Base-by-base conservation (phyloP, 352 stramenopile genomes). In the Stramenopiles sp. region DNA sequence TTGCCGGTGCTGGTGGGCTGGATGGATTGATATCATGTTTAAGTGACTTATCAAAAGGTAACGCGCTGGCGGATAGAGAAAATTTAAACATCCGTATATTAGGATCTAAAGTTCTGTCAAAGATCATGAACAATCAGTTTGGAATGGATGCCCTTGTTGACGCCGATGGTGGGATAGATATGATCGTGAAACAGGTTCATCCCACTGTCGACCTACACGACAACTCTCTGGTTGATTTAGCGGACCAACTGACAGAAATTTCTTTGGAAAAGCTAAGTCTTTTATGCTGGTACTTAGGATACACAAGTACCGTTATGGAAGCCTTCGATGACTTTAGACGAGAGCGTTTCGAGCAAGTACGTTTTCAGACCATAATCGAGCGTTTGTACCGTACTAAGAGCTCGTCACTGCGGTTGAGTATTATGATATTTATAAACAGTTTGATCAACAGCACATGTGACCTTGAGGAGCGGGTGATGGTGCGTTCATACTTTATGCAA, bases 351-450 rank as follows among this genome's bases (percentile, higher is more conserved):
- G 71, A 78, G 14, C 71, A 78, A 31, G 71, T 78, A 78, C 30
- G 71, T 31, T 78, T 78, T 33, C 71, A 78, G 14, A 78, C 71
- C 22, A 33, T 78, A 14, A 14, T 78, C 22, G 71, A 78, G 8
- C 71, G 71, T 33, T 33, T 78, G 22, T 78, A 78, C 71, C 30
- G 30, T 14, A 78, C 71, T 14, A 14, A 78, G 14, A 4, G 71
- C 22, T 78, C 71, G 8, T 14, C 4, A 14, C 14, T 78, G 71
- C 71, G 71, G 4, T 33, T 78, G 22, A 33, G 30, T 14, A 78
- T 78, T 33, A 78, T 78, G 71, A 78, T 78, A 14, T 78, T 78
- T 33, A 78, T 78, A 4, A 78, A 78, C 22, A 78, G 71, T 33
- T 31, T 78, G 8, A 78, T 78, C 31, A 78, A 78, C 22, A 78